phyloP scores from a whole-genome alignment of 1,284 basidiomycete genomes.

The Rhodotorula glutinis region DNA sequence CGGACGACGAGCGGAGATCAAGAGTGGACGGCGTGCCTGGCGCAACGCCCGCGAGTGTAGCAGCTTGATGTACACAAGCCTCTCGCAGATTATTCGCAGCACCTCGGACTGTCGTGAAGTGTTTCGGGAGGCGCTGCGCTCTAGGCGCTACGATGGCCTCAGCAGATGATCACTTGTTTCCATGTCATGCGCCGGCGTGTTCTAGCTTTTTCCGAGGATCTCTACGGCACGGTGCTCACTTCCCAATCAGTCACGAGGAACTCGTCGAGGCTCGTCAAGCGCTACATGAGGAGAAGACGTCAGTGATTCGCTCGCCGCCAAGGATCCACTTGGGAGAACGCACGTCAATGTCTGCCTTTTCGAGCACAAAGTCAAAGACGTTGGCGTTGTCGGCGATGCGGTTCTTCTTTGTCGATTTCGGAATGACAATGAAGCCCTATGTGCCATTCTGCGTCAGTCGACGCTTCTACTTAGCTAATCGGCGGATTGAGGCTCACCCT shows the following conservation, averaged over 20 bases:
- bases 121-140: too few species aligned
- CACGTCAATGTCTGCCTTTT: constrained; percentile 59
- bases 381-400: constrained; percentile 67
- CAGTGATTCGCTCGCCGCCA: too few species aligned
- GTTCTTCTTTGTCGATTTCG: constrained; percentile 65
- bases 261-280: constrained; percentile 30
- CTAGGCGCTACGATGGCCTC: too few species aligned
- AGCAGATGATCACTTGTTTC: too few species aligned
- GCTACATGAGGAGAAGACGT: not conserved
- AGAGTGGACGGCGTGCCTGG: not conserved
- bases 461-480: too few species aligned
- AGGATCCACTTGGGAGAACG: constrained; percentile 4
- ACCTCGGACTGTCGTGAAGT: too few species aligned
- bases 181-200: too few species aligned
- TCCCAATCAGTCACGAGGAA: constrained; percentile 35
- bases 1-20: not conserved
- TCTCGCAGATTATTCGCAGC: too few species aligned
- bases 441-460: not conserved
- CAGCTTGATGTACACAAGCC: not conserved
- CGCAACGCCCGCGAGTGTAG: not conserved
- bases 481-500: too few species aligned
- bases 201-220: too few species aligned
- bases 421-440: constrained; percentile 58
- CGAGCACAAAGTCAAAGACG: constrained; percentile 67
- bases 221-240: constrained; percentile 32